Conservation (phyloP, 768 basidiomycete genomes). For the Suillus subluteus region DNA sequence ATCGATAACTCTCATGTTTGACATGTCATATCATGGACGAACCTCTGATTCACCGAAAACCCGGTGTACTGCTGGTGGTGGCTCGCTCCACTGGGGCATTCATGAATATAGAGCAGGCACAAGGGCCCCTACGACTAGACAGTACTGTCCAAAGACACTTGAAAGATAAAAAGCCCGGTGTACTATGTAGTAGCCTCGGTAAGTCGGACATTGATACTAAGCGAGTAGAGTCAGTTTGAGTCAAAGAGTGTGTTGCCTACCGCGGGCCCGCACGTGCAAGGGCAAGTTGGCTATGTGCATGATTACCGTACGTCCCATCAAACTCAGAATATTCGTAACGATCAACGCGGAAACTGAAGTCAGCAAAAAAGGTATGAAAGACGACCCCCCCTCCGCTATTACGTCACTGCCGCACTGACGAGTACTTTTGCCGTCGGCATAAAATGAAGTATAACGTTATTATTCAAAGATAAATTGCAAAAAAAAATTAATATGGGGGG, state of each 20-base stretch:
- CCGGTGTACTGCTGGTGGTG: too few relatives aligned
- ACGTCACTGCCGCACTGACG: conserved; percentile 7
- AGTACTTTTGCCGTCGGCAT: conserved; percentile 11
- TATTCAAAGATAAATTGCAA: conserved; percentile 5
- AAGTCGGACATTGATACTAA: background rate
- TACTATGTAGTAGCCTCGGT: background rate
- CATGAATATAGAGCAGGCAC: too few relatives aligned
- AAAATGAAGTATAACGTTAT: background rate
- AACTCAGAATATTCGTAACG: conserved; percentile 12
- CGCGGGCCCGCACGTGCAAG: conserved; percentile 8
- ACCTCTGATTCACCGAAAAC: background rate
- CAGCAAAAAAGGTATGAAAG: conserved; percentile 7
- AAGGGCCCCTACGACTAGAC: too few relatives aligned
- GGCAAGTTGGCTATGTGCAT: background rate
- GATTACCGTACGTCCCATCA: background rate
- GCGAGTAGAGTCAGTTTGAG: background rate
- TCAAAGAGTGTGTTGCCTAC: background rate
- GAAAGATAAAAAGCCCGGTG: too few relatives aligned
- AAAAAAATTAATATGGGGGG: conserved; percentile 1
- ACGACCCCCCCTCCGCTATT: background rate
- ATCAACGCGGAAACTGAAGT: conserved; percentile 11
- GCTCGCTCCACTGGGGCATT: too few relatives aligned
- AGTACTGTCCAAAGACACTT: too few relatives aligned
- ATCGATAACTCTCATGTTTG: background rate
- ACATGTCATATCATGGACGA: background rate